Evolutionary conservation across 2,329 filamentous ascomycete genomes (phyloP), one percentile per base, ranked within the genome.

Genomic region (Pseudogymnoascus destructans): DNA sequence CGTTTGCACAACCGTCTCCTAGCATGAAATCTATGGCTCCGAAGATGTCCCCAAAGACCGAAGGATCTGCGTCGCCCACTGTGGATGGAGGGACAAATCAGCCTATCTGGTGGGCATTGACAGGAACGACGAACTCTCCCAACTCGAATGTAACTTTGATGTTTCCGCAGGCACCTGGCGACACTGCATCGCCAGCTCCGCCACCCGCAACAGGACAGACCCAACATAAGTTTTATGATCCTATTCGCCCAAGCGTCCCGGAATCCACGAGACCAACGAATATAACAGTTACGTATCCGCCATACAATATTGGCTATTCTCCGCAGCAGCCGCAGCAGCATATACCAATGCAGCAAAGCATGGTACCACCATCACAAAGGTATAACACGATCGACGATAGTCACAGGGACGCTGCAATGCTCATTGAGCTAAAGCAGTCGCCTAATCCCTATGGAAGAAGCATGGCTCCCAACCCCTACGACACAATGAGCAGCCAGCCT

Each of bases 101-200:
- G 78, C 79, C 81, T 0, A 88, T 95, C 60, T 89, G 88, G 1
- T 95, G 87, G 86, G 90, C 88, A 6, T 73, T 95, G n/a, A 89
- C 89, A 0, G 89, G 89, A 11, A 92, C 86, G 1, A 90, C 88
- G 58, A 89, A 95, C 66, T 93, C 88, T 3, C 86, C 88, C 1
- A 90, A 84, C 62, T 89, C 89, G 0, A 93, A 88, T 66, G 74
- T 95, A 3, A 91, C 89, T 0, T 79, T 92, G 59, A 80, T 95
- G 67, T 95, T 89, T 68, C 49, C 57, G 2, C 61, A 59, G 6
- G 62, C 58, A 54, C 63, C 35, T 61, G 46, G 46, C 5, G 46
- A 52, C 5, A 30, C 25, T 30, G n/a, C 11, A 52, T 7, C 46
- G 4, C 46, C 46, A 30, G 46, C 46, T 17, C 66, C 11, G 57